A percentile compares a stretch with the other conserved stretches of the same genome.
phyloP scores from a whole-genome alignment of 2,329 filamentous ascomycete genomes.

The Byssochlamys sp. region DNA sequence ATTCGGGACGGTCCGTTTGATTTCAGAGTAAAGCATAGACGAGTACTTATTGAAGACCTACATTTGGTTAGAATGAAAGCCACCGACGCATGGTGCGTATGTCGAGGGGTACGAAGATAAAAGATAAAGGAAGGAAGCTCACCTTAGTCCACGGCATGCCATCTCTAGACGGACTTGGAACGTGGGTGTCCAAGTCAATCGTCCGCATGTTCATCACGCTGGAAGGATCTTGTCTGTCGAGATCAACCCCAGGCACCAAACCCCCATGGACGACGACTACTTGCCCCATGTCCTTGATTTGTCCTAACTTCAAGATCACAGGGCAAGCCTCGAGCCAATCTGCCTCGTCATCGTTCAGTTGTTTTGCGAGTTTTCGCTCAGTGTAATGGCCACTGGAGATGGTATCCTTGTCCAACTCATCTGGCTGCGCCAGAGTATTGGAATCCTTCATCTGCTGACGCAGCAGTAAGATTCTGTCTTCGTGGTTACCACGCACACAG shows the following conservation, averaged over 20 bases:
- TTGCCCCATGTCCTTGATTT: slow-evolving; percentile 50
- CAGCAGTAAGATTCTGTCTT: slow-evolving; percentile 70
- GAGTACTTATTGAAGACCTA: slow-evolving; percentile 46
- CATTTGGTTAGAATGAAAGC: neutral
- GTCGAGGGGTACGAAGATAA: neutral
- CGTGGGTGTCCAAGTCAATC: slow-evolving; percentile 54
- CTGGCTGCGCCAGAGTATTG: slow-evolving; percentile 8
- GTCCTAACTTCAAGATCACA: slow-evolving; percentile 66
- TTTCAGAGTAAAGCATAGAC: slow-evolving; percentile 16
- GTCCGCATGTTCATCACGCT: slow-evolving; percentile 89
- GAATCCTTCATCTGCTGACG: slow-evolving; percentile 38
- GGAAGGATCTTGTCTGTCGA: slow-evolving; percentile 64
- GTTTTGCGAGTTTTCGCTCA: slow-evolving; percentile 47
- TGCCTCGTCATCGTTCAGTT: slow-evolving; percentile 51
- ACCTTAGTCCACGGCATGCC: slow-evolving; percentile 60
- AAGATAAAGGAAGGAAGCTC: slow-evolving; percentile 6
- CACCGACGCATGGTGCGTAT: neutral
- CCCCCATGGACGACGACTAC: slow-evolving; percentile 77
- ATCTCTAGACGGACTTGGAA: slow-evolving; percentile 43
- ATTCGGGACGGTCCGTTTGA: slow-evolving; percentile 9
- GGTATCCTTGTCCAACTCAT: slow-evolving; percentile 18
- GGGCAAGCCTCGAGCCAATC: slow-evolving; percentile 62
- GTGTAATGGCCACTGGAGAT: slow-evolving; percentile 24
- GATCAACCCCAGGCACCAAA: slow-evolving; percentile 62
- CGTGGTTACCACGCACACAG: slow-evolving; percentile 83